phyloP scores from a whole-genome alignment of 495 filamentous ascomycete genomes.

The Hypomontagnella monticulosa region DNA sequence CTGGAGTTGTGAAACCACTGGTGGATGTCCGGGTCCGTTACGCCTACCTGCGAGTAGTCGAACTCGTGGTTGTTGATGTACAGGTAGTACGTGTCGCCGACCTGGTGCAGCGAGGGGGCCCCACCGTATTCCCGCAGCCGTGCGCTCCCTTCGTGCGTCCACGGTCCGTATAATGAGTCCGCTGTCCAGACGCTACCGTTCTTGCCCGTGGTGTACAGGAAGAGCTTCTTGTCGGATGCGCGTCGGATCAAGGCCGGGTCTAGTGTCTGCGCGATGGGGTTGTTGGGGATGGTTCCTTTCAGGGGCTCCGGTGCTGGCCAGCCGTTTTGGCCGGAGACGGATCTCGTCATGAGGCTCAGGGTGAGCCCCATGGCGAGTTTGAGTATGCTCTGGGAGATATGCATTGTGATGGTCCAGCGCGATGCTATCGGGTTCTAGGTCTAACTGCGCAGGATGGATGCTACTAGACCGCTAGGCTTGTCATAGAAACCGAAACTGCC shows the following conservation, averaged over 20 bases:
- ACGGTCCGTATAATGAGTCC: slow-evolving; percentile 59
- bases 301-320: slow-evolving; percentile 27
- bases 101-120: slow-evolving; percentile 70
- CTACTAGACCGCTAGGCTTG: too few relatives aligned
- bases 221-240: slow-evolving; percentile 25
- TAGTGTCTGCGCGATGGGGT: slow-evolving; percentile 26
- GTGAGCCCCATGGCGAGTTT: neutral
- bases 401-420: neutral
- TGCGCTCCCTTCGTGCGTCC: slow-evolving; percentile 64
- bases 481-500: too few relatives aligned
- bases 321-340: slow-evolving; percentile 13
- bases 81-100: slow-evolving; percentile 68
- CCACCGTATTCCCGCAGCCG: slow-evolving; percentile 61
- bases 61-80: slow-evolving; percentile 68
- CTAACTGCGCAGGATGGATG: neutral
- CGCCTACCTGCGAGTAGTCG: slow-evolving; percentile 61
- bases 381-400: neutral
- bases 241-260: slow-evolving; percentile 29
- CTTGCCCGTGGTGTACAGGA: slow-evolving; percentile 25
- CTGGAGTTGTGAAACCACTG: slow-evolving; percentile 60
- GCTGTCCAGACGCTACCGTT: slow-evolving; percentile 34
- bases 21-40: slow-evolving; percentile 24
- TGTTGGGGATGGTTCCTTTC: slow-evolving; percentile 31
- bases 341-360: neutral
- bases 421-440: neutral